Conservation (phyloP, 2,329 filamentous ascomycete genomes). For the Cryphonectria carpinicola region DNA sequence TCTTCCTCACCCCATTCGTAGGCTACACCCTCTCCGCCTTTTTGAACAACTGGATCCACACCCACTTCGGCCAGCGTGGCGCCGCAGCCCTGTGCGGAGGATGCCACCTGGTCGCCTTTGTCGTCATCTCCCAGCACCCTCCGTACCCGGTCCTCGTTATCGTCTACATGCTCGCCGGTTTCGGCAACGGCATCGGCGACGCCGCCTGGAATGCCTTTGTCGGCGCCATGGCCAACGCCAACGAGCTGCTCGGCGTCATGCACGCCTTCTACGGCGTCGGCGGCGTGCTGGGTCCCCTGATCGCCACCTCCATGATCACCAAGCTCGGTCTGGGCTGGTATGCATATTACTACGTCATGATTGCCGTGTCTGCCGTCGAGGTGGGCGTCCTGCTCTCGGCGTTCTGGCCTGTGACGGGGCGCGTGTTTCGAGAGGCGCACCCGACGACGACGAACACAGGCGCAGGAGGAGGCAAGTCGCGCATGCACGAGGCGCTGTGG, state of each 20-base stretch:
- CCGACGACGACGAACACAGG: slow-evolving; percentile 29
- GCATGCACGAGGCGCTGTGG: slow-evolving; percentile 45
- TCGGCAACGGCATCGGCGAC: slow-evolving; percentile 70
- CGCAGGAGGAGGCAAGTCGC: slow-evolving; percentile 34
- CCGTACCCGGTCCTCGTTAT: slow-evolving; percentile 69
- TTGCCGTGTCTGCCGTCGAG: slow-evolving; percentile 60
- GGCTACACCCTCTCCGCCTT: slow-evolving; percentile 51
- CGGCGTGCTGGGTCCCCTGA: slow-evolving; percentile 68
- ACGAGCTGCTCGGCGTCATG: slow-evolving; percentile 70
- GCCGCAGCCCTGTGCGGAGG: slow-evolving; percentile 63
- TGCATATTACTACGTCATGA: slow-evolving; percentile 71
- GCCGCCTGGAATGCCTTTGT: slow-evolving; percentile 58
- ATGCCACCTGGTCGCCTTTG: slow-evolving; percentile 67
- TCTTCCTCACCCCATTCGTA: slow-evolving; percentile 52
- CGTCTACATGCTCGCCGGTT: slow-evolving; percentile 67
- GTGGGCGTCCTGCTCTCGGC: slow-evolving; percentile 49
- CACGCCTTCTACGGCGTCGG: slow-evolving; percentile 72
- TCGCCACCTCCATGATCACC: slow-evolving; percentile 72
- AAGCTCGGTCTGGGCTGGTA: slow-evolving; percentile 67
- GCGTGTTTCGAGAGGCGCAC: slow-evolving; percentile 52
- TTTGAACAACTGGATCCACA: slow-evolving; percentile 48
- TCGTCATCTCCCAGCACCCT: slow-evolving; percentile 66
- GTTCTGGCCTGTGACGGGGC: slow-evolving; percentile 64
- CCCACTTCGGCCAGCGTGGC: slow-evolving; percentile 63
- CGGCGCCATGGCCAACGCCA: slow-evolving; percentile 70